Evolutionary conservation across 2,329 filamentous ascomycete species (phyloP).

Genomic region (Hypomyces rosellus): DNA sequence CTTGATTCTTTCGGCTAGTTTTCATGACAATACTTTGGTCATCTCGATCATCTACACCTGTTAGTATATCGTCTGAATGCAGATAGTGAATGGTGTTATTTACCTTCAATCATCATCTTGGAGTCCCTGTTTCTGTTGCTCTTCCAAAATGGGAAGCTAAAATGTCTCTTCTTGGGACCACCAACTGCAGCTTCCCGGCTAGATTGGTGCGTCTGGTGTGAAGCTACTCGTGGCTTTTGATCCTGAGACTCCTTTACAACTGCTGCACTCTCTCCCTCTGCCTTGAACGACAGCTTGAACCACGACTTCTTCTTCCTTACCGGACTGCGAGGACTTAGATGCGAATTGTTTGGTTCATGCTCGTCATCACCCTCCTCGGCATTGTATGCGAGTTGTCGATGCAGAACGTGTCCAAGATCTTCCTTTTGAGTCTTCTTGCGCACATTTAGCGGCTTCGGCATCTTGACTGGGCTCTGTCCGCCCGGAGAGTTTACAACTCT

Average conservation of each 20-base stretch:
- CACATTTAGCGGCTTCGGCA: constrained; percentile 35
- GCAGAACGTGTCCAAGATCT: constrained; percentile 16
- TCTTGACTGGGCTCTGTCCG: constrained; percentile 25
- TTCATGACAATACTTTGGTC: not conserved
- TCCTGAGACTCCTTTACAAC: constrained; percentile 2
- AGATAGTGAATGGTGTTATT: constrained; percentile 13
- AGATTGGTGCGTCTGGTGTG: constrained; percentile 12
- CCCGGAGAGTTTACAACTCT: constrained; percentile 48
- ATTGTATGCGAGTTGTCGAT: constrained; percentile 14
- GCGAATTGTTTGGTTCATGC: constrained; percentile 12
- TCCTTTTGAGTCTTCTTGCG: constrained; percentile 31
- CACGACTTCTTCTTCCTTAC: constrained; percentile 43
- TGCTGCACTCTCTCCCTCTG: constrained; percentile 9
- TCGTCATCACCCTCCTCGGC: constrained; percentile 15
- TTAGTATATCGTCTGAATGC: not conserved
- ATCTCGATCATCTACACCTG: not conserved
- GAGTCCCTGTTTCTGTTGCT: constrained; percentile 37
- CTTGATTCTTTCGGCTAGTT: constrained; percentile 6
- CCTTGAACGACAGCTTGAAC: constrained; percentile 44
- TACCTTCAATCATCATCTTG: constrained; percentile 41
- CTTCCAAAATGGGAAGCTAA: constrained; percentile 52
- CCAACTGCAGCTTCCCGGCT: constrained; percentile 18
- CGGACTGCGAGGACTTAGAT: constrained; percentile 6
- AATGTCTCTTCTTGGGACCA: constrained; percentile 44
- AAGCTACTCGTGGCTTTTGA: constrained; percentile 6